phyloP scores from a whole-genome alignment of 768 basidiomycete species.

The Trametes coccinea region DNA sequence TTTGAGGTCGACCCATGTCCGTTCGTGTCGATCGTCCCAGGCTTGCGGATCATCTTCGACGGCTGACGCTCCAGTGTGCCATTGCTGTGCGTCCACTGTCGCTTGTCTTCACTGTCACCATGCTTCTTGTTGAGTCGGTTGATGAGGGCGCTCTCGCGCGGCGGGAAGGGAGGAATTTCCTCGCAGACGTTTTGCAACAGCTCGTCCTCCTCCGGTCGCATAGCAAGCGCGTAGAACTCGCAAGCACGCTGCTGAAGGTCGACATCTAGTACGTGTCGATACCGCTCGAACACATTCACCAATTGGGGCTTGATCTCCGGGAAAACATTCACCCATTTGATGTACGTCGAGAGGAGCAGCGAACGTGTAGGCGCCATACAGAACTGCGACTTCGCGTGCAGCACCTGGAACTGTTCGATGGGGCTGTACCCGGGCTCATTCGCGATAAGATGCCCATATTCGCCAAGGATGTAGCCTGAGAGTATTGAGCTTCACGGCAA shows the following conservation, averaged over 20 bases:
- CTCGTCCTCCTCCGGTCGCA: constrained; percentile 85
- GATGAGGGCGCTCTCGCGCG: constrained; percentile 87
- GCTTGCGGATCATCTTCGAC: constrained; percentile 41
- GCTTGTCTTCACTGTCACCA: constrained; percentile 90
- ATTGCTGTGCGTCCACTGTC: constrained; percentile 93
- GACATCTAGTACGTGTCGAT: constrained; percentile 94
- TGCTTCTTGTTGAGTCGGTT: constrained; percentile 87
- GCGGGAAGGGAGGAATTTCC: constrained; percentile 99
- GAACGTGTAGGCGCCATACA: constrained; percentile 91
- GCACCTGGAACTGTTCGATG: constrained; percentile 86
- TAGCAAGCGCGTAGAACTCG: constrained; percentile 91
- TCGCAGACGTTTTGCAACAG: constrained; percentile 93
- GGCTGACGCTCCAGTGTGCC: constrained; percentile 60
- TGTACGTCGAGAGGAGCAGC: constrained; percentile 92
- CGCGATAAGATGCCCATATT: constrained; percentile 97
- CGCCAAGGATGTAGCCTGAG: constrained; percentile 91
- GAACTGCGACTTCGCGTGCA: constrained; percentile 95
- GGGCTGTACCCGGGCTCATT: constrained; percentile 94
- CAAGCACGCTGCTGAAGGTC: constrained; percentile 98
- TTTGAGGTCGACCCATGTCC: constrained; percentile 36
- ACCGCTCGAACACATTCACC: constrained; percentile 92
- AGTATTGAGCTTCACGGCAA: not conserved
- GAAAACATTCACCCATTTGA: constrained; percentile 99
- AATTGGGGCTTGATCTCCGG: constrained; percentile 97
- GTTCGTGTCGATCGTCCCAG: constrained; percentile 37